Conservation (phyloP, 805 yeast species). For the Starmerella cellae region DNA sequence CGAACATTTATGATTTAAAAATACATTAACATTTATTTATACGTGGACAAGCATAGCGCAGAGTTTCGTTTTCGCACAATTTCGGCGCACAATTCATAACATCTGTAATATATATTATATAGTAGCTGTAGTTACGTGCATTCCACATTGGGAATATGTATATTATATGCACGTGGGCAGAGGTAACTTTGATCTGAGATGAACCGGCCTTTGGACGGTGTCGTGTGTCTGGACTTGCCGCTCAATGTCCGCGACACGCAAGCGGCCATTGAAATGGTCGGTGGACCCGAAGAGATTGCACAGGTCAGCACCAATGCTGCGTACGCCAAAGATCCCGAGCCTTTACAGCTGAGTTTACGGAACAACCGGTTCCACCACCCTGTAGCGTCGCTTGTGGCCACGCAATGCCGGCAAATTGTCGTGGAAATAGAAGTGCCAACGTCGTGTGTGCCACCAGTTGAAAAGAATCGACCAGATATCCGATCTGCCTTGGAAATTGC, state of each 20-base stretch:
- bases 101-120: too few species aligned
- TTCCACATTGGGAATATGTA: too few species aligned
- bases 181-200: too few species aligned
- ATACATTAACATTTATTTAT: too few species aligned
- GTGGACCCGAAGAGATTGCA: slow-evolving; percentile 35
- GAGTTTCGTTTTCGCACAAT: too few species aligned
- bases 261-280: slow-evolving; percentile 36
- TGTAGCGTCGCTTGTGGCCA: slow-evolving; percentile 26
- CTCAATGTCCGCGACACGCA: slow-evolving; percentile 41
- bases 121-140: too few species aligned
- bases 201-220: slow-evolving; percentile 2
- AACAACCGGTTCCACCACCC: slow-evolving; percentile 38
- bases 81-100: too few species aligned
- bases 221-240: slow-evolving; percentile 52
- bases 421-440: slow-evolving; percentile 27
- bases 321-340: slow-evolving; percentile 25
- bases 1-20: too few species aligned
- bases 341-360: slow-evolving; percentile 29
- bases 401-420: slow-evolving; percentile 24
- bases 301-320: slow-evolving; percentile 11
- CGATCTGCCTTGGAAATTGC: slow-evolving; percentile 54
- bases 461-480: slow-evolving; percentile 29
- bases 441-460: slow-evolving; percentile 5
- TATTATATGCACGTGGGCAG: too few species aligned
- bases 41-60: too few species aligned